Conservation (phyloP, 169 alveolate species). For the Plasmodium fragile region DNA sequence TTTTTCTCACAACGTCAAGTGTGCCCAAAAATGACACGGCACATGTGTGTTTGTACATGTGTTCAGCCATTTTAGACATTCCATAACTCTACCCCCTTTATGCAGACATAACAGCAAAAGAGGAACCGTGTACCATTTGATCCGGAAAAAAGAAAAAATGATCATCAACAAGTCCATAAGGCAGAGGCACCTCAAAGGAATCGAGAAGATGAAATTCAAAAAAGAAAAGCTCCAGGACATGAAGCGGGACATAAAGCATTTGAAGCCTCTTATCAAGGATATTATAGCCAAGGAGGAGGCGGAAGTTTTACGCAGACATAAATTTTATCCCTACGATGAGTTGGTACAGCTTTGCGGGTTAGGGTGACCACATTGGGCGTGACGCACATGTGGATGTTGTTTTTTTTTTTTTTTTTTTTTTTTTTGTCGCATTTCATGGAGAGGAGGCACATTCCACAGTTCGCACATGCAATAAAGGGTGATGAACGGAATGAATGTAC, state of each 20-base stretch:
- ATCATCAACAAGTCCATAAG: slow-evolving; percentile 24
- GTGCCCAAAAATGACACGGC: neutral
- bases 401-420: neutral
- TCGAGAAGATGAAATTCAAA: slow-evolving; percentile 15
- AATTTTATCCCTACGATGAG: slow-evolving; percentile 59
- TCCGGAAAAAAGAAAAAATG: slow-evolving; percentile 15
- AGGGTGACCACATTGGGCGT: neutral
- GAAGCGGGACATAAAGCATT: neutral
- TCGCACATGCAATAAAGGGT: neutral
- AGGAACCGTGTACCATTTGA: slow-evolving; percentile 64
- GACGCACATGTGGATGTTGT: neutral
- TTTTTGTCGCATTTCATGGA: neutral
- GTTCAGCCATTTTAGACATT: neutral
- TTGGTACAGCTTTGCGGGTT: neutral
- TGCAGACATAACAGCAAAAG: slow-evolving; percentile 41
- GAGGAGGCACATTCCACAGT: neutral
- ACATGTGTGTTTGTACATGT: slow-evolving; percentile 1
- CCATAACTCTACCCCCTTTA: neutral
- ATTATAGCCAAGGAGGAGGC: slow-evolving; percentile 13
- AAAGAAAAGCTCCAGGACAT: slow-evolving; percentile 9
- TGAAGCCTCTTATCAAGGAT: slow-evolving; percentile 28
- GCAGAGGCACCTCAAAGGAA: slow-evolving; percentile 26
- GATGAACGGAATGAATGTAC: neutral
- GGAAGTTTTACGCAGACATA: slow-evolving; percentile 19
- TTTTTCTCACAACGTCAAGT: neutral